Percentiles rank a stretch among this genome's conserved stretches.
These are phyloP conservation scores for Myxozyma sirexii DNA, from an alignment of 805 yeast species.

Conservation along the genomic window DNA sequence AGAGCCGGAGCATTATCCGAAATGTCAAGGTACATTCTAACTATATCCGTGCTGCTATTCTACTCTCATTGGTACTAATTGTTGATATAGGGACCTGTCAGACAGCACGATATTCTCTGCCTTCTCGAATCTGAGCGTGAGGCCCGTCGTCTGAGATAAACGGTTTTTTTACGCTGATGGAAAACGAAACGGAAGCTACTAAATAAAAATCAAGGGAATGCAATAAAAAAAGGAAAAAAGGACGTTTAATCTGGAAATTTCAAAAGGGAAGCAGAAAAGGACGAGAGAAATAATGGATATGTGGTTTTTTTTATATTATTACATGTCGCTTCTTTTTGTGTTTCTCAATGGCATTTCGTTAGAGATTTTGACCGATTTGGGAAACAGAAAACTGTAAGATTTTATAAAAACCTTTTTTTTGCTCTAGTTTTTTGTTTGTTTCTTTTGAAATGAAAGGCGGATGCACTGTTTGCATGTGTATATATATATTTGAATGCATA, in stretches of 20 bases:
- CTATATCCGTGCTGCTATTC: too few relatives aligned
- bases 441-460: too few relatives aligned
- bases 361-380: too few relatives aligned
- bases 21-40: constrained; percentile 59
- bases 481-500: neutral
- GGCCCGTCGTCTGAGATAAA: constrained; percentile 63
- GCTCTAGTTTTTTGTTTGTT: neutral
- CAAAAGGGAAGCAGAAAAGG: neutral
- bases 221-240: neutral
- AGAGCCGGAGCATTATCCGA: constrained; percentile 94
- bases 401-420: too few relatives aligned
- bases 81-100: constrained; percentile 92
- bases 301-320: too few relatives aligned
- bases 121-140: constrained; percentile 99
- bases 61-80: too few relatives aligned
- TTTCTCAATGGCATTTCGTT: too few relatives aligned
- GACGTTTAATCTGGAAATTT: neutral
- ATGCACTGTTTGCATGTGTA: neutral
- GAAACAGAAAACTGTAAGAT: too few relatives aligned
- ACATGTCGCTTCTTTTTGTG: too few relatives aligned
- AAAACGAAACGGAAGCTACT: neutral
- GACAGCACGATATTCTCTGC: constrained; percentile 97
- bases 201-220: neutral
- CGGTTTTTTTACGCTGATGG: neutral
- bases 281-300: too few relatives aligned